Percentiles rank a stretch among this genome's conserved stretches.
Evolutionary conservation across 495 filamentous ascomycete species (phyloP).

Genomic region (Penicillium alfredii): DNA sequence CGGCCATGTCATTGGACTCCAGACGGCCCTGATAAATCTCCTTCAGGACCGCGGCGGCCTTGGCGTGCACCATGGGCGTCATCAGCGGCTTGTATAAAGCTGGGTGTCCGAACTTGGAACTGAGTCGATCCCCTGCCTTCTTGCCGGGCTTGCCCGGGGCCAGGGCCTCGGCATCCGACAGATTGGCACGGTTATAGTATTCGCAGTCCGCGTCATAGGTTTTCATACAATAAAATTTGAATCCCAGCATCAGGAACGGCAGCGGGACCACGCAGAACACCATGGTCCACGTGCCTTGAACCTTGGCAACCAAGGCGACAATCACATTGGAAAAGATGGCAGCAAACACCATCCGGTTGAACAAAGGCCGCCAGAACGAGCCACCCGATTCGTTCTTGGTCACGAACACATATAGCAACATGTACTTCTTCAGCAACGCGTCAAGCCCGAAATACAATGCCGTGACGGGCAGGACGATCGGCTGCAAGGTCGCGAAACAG

Average conservation of each 20-base stretch:
- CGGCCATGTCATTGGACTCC: conserved; percentile 52
- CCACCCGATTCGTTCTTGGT: conserved; percentile 96
- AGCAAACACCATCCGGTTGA: conserved; percentile 86
- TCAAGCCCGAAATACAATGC: conserved; percentile 89
- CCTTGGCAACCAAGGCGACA: conserved; percentile 67
- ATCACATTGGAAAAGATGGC: conserved; percentile 72
- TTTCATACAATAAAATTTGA: conserved; percentile 78
- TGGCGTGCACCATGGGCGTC: conserved; percentile 93
- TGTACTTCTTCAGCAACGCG: conserved; percentile 87
- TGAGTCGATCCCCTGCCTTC: conserved; percentile 64
- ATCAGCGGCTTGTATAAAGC: conserved; percentile 83
- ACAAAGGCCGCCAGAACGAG: conserved; percentile 84
- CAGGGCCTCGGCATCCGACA: conserved; percentile 53
- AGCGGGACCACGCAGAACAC: conserved; percentile 67
- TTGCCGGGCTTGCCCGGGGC: conserved; percentile 40
- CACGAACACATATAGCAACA: conserved; percentile 88
- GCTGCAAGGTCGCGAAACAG: conserved; percentile 80
- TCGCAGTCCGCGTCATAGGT: conserved; percentile 71
- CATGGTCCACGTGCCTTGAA: conserved; percentile 49
- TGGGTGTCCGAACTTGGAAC: conserved; percentile 80
- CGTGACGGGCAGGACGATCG: conserved; percentile 81
- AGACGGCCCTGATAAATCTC: conserved; percentile 77
- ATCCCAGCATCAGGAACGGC: conserved; percentile 71
- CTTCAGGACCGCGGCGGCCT: conserved; percentile 73
- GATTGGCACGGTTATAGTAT: conserved; percentile 63